Evolutionary conservation across 2,329 filamentous ascomycete species (phyloP), one percentile per base, ranked within the genome.

Genomic region (Ophiosphaerella herpotricha): DNA sequence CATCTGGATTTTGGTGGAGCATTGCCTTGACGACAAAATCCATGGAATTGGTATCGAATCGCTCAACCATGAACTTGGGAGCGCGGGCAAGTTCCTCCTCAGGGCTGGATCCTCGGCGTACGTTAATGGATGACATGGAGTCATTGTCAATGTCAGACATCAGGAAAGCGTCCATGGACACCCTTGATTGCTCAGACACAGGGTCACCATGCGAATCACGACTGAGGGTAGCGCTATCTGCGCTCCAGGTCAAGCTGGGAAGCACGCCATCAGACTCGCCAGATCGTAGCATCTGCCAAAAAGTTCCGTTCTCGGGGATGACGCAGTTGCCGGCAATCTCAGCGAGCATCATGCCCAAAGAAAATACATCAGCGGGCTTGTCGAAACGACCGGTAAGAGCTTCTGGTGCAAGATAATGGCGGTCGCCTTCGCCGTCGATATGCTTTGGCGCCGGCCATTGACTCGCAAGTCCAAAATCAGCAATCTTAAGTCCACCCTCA

Each of bases 261-360:
- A 97, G 54, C 84, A 69, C 64, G 60, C 93, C 90, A 50, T 88
- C 91, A 68, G 97, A 86, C 69, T 97, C 92, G 32, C 91, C 93
- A 48, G 89, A 89, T 41, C 94, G 86, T 39, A 99, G 82, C 40
- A 90, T 90, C 66, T 93, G 86, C 94, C 94, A 99, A 13, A 88
- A 90, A 13, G 86, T 83, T 39, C 94, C 94, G 60, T 97, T 96
- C 67, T 97, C 91, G 0, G 94, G 94, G 24, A 99, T 86, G 55
- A 91, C 87, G 43, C 96, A 91, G 67, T 99, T 99, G 56, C 89
- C 91, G 23, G 91, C 93, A 64, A 92, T 94, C 76, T 99, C 94
- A 42, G 97, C 85, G 71, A 96, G 89, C 73, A 97, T 96, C 63
- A 97, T 84, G 43, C 94, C 94, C 26, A 99, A 84, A 9, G 94